Percentiles rank a stretch among this genome's conserved stretches.
These are phyloP conservation scores for Stachybotrys chlorohalonatus DNA, from an alignment of 2,329 filamentous ascomycete genomes.

Conservation along the genomic window DNA sequence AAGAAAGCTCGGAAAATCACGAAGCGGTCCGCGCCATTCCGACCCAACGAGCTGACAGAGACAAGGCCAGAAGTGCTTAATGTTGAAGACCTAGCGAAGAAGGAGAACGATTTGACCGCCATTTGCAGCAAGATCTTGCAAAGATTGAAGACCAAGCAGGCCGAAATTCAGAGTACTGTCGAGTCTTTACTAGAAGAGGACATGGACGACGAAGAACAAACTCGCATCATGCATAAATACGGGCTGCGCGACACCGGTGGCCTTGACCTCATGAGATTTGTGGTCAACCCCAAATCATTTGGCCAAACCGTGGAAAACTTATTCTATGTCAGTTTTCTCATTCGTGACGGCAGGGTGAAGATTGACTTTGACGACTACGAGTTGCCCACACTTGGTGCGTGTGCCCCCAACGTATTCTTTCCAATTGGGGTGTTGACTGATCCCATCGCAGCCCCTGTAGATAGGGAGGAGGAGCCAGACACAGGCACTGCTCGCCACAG, in stretches of 20 bases:
- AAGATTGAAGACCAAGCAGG: conserved; percentile 44
- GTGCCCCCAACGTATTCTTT: background rate
- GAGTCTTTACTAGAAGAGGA: conserved; percentile 33
- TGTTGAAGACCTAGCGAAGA: conserved; percentile 64
- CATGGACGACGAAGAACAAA: conserved; percentile 34
- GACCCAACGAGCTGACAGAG: conserved; percentile 57
- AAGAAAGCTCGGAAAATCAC: conserved; percentile 67
- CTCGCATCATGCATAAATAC: conserved; percentile 52
- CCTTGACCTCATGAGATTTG: conserved; percentile 75
- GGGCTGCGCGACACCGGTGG: conserved; percentile 60
- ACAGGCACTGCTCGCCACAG: conserved; percentile 35
- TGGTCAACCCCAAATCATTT: conserved; percentile 83
- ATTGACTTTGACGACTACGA: conserved; percentile 65
- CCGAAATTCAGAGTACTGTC: conserved; percentile 36
- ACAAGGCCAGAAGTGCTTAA: conserved; percentile 71
- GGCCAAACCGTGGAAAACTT: conserved; percentile 94
- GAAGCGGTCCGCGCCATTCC: conserved; percentile 62
- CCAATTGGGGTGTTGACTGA: background rate
- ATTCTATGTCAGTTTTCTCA: conserved; percentile 92
- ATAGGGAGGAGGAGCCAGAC: conserved; percentile 36
- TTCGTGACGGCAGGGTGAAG: conserved; percentile 72
- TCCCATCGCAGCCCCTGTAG: conserved; percentile 18
- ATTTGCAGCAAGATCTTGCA: conserved; percentile 69
- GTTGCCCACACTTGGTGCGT: conserved; percentile 73
- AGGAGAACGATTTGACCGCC: conserved; percentile 69